A percentile compares a stretch with the other conserved stretches of the same genome.
phyloP scores from a whole-genome alignment of 495 filamentous ascomycete species.

The Daldinia concentrica region DNA sequence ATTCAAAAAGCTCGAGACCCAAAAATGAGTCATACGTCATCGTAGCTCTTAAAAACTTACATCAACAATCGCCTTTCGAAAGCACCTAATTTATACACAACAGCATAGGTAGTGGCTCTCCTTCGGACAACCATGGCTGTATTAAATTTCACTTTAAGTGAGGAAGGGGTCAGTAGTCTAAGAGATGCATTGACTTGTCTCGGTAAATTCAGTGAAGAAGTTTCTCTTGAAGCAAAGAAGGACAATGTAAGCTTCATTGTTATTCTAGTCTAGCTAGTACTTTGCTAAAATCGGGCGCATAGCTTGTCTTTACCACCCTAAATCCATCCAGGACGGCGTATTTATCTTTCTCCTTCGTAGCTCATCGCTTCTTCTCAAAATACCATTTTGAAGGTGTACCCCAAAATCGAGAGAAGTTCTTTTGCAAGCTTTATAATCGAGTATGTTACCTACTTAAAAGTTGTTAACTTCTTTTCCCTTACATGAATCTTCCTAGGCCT shows the following conservation, averaged over 20 bases:
- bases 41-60: background rate
- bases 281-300: conserved; percentile 12
- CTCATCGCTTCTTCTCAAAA: conserved; percentile 79
- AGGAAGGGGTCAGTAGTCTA: conserved; percentile 74
- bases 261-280: background rate
- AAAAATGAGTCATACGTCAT: background rate
- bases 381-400: conserved; percentile 69
- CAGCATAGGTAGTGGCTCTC: too few species aligned
- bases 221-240: conserved; percentile 82
- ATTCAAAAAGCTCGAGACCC: background rate
- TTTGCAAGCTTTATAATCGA: conserved; percentile 57
- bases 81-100: background rate
- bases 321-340: conserved; percentile 96
- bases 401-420: conserved; percentile 59
- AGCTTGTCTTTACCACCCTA: conserved; percentile 84
- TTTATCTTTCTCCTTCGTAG: conserved; percentile 78
- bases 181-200: conserved; percentile 89
- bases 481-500: conserved; percentile 46
- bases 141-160: conserved; percentile 81
- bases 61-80: background rate
- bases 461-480: conserved; percentile 8
- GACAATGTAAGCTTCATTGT: conserved; percentile 65
- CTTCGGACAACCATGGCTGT: conserved; percentile 63
- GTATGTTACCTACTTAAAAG: conserved; percentile 40
- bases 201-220: conserved; percentile 89